Percentiles rank a stretch among this genome's conserved stretches.
phyloP scores from a whole-genome alignment of 768 basidiomycete species.

The Agrocybe chaxingu region DNA sequence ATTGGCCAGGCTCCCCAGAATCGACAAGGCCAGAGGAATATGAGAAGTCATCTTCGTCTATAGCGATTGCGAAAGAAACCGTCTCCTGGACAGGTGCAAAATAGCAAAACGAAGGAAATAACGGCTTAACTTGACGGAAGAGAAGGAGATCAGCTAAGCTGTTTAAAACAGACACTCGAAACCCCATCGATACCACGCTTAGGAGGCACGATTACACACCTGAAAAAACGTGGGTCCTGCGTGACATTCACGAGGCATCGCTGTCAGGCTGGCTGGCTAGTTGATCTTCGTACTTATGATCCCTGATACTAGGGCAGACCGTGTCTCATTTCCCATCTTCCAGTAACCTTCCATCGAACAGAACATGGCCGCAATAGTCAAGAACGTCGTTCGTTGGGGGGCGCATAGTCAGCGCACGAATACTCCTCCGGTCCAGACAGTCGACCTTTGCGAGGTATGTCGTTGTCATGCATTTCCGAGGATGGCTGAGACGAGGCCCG shows the following conservation, averaged over 20 bases:
- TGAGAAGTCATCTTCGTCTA: constrained; percentile 24
- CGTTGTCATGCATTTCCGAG: constrained; percentile 1
- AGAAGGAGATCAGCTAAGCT: constrained; percentile 11
- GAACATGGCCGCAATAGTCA: constrained; percentile 39
- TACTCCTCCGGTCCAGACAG: constrained; percentile 11
- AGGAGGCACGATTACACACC: constrained; percentile 16
- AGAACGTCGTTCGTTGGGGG: constrained; percentile 40
- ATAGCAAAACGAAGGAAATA: background rate
- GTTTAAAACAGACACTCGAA: constrained; percentile 27
- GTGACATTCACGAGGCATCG: constrained; percentile 27
- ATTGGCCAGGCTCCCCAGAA: constrained; percentile 24
- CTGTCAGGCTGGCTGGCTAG: constrained; percentile 20
- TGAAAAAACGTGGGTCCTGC: constrained; percentile 34
- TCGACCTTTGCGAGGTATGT: constrained; percentile 47
- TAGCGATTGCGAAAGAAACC: constrained; percentile 3
- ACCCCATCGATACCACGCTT: constrained; percentile 17
- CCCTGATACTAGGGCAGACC: constrained; percentile 20
- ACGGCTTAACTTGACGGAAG: constrained; percentile 9
- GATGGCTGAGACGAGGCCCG: constrained; percentile 9
- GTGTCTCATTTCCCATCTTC: constrained; percentile 13
- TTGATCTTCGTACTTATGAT: background rate
- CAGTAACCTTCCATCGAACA: background rate
- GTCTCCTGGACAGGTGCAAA: constrained; percentile 2
- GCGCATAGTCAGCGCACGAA: constrained; percentile 25
- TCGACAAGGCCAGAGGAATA: constrained; percentile 41